Base-by-base conservation (phyloP, 1,284 basidiomycete genomes). In the Puccinia polysora region DNA sequence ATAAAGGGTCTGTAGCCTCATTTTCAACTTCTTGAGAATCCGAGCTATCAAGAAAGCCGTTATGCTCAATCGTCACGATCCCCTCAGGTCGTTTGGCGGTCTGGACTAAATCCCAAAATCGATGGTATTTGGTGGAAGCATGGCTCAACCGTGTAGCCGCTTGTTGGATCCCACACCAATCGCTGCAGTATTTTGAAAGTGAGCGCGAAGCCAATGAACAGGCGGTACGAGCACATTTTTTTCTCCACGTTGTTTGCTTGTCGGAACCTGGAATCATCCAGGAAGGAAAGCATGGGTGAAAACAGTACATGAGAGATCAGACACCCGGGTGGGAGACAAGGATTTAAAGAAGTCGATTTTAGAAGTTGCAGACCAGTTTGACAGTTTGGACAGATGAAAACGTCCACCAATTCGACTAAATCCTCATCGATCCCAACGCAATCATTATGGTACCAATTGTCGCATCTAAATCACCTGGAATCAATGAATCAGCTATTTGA, bases 11-110 rank as follows among this genome's bases (percentile, higher is more conserved):
- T 43, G 23, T 28, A 20, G 36, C 12, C 2, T 25, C 25, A 63
- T 53, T 50, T 25, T 38, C n/a, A 15, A 34, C 18, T 2, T 32
- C 30, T 38, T 52, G 43, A 15, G 56, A 69, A 14, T 4, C n/a
- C 30, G 52, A 58, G 14, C 15, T n/a, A 5, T 69, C 20, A n/a
- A 4, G 20, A 32, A 30, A 3, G 3, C 49, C 45, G 59, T 34
- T 30, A n/a, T 8, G 40, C 38, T 70, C 67, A 49, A 59, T 32
- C 6, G 32, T 59, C 75, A 78, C 75, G 75, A 78, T 52, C 72
- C 77, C 38, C 72, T 74, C 32, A 75, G 76, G 50, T 58, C 77
- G 64, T 52, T 71, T 68, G 50, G 67, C 59, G 43, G 58, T n/a
- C 12, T 50, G 58, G 20, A 71, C 58, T 38, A 49, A 52, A n/a